Conservation (phyloP, 768 basidiomycete genomes). For the Trametopsis cervina region DNA sequence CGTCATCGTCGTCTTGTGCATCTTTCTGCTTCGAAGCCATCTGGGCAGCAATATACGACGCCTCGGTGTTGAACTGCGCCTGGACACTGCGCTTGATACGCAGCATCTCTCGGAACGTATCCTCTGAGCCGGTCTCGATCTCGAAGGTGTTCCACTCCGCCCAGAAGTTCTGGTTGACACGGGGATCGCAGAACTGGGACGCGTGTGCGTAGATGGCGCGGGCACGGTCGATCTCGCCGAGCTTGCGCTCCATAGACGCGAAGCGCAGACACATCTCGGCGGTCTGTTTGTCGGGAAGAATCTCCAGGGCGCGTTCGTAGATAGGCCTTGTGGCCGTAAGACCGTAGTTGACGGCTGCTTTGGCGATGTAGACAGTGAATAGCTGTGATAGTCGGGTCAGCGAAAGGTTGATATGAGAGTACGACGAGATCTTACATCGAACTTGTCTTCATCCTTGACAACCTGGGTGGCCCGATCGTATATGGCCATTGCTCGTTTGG, state of each 20-base stretch:
- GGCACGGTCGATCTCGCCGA: constrained; percentile 98
- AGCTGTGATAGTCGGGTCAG: constrained; percentile 45
- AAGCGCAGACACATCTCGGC: constrained; percentile 98
- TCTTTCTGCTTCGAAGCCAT: constrained; percentile 48
- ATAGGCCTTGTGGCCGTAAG: constrained; percentile 94
- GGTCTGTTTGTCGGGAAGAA: constrained; percentile 88
- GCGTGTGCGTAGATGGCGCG: constrained; percentile 96
- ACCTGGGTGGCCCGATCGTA: constrained; percentile 88
- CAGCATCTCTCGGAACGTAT: constrained; percentile 94
- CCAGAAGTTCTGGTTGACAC: constrained; percentile 91
- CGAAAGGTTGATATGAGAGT: background rate
- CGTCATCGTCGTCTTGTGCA: constrained; percentile 28
- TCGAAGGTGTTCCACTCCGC: constrained; percentile 96
- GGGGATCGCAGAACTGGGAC: constrained; percentile 97
- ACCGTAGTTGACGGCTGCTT: constrained; percentile 93
- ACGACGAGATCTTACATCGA: constrained; percentile 57
- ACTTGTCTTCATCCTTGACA: constrained; percentile 87
- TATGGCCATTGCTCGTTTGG: constrained; percentile 93
- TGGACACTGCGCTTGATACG: constrained; percentile 98
- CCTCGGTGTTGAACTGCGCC: constrained; percentile 97
- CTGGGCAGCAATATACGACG: constrained; percentile 87
- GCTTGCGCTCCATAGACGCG: constrained; percentile 91
- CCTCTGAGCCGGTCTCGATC: constrained; percentile 97
- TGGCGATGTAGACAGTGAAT: constrained; percentile 96
- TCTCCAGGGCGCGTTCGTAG: constrained; percentile 91